A percentile compares a stretch with the other conserved stretches of the same genome.
Evolutionary conservation across 1,284 basidiomycete species (phyloP).

Genomic region (Ustilago curta): DNA sequence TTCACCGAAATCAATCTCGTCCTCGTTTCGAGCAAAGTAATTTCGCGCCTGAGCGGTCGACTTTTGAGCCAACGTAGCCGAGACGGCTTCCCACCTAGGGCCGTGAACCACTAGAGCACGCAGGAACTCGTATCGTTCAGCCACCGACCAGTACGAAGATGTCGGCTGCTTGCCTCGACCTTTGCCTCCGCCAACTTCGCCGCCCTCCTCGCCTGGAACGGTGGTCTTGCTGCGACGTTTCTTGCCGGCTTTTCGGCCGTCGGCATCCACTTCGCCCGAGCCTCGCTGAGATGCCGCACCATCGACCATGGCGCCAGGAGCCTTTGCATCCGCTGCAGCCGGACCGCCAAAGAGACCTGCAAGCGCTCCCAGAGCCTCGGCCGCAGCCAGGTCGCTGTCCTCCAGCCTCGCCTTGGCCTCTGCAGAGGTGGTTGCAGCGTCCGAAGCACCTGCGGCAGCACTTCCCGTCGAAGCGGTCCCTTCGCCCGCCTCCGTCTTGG

Average conservation of each 20-base stretch:
- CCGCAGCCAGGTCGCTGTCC: constrained; percentile 69
- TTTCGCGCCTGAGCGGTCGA: constrained; percentile 81
- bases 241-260: constrained; percentile 37
- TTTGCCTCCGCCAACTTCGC: constrained; percentile 23
- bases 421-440: constrained; percentile 3
- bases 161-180: constrained; percentile 58
- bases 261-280: constrained; percentile 8
- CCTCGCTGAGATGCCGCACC: constrained; percentile 7
- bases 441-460: background rate
- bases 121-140: constrained; percentile 75
- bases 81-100: constrained; percentile 80
- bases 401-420: constrained; percentile 31
- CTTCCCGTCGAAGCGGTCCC: background rate
- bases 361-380: constrained; percentile 69
- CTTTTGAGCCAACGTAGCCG: constrained; percentile 81
- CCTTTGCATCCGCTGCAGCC: constrained; percentile 10
- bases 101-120: constrained; percentile 78
- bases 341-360: constrained; percentile 51
- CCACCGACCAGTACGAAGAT: constrained; percentile 73
- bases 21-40: constrained; percentile 72
- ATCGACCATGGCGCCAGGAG: background rate
- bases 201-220: constrained; percentile 30
- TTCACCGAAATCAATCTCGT: constrained; percentile 62
- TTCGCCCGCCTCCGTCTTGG: constrained; percentile 13
- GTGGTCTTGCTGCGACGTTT: constrained; percentile 41